A percentile compares a stretch with the other conserved stretches of the same genome.
phyloP scores from a whole-genome alignment of 305 asterid genomes.

The Fraxinus platypoda region DNA sequence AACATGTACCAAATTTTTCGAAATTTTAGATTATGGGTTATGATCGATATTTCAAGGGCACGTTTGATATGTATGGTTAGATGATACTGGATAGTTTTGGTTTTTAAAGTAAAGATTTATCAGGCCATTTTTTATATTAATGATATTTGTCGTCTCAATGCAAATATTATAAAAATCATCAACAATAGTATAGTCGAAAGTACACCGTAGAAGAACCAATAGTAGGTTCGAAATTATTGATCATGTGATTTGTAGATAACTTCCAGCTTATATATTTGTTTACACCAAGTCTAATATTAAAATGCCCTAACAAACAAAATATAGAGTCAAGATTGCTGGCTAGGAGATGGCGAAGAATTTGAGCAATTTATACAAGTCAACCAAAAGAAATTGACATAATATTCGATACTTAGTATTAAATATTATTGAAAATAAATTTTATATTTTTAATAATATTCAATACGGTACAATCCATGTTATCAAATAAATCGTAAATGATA shows the following conservation, averaged over 20 bases:
- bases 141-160: background rate
- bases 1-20: background rate
- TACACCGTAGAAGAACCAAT: background rate
- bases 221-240: slow-evolving; percentile 26
- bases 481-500: background rate
- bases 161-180: background rate
- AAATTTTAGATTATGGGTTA: background rate
- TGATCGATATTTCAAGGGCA: background rate
- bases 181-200: background rate
- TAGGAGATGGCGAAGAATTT: background rate
- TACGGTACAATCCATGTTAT: background rate
- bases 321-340: slow-evolving; percentile 17
- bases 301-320: background rate
- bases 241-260: slow-evolving; percentile 19
- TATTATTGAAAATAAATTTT: background rate
- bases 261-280: slow-evolving; percentile 1
- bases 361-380: background rate
- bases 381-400: background rate
- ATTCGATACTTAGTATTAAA: background rate
- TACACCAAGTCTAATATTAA: slow-evolving; percentile 20
- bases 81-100: background rate
- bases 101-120: background rate
- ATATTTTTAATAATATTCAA: background rate
- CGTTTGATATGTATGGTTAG: background rate
- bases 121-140: background rate